Percentiles rank a stretch among this genome's conserved stretches.
Evolutionary conservation across 192 early-diverging fungal species (phyloP).

Genomic region (Chytriomyces hyalinus): DNA sequence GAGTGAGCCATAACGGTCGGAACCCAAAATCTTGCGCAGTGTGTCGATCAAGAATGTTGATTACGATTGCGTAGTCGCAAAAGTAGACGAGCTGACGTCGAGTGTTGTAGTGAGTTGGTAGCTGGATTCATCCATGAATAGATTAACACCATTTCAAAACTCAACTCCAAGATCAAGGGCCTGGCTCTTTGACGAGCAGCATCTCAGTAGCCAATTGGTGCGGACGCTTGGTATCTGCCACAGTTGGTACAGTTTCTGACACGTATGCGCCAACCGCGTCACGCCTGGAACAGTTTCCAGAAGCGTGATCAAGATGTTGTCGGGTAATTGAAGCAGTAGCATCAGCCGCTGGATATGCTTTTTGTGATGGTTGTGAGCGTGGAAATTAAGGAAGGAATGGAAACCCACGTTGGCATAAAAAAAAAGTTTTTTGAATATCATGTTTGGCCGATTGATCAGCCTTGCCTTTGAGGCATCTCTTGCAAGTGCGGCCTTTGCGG

Average conservation of each 20-base stretch:
- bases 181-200: conserved; percentile 6
- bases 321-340: background rate
- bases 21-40: background rate
- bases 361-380: too few relatives aligned
- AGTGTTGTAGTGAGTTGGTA: too few relatives aligned
- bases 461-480: conserved; percentile 45
- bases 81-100: background rate
- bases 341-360: background rate
- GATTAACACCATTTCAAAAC: too few relatives aligned
- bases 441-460: conserved; percentile 36
- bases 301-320: background rate
- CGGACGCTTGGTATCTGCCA: conserved; percentile 9
- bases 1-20: background rate
- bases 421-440: background rate
- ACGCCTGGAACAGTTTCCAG: conserved; percentile 10
- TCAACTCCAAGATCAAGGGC: conserved; percentile 8
- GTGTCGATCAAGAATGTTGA: conserved; percentile 12
- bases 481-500: conserved; percentile 45
- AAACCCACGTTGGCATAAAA: background rate
- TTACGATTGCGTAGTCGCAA: conserved; percentile 15
- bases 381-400: too few relatives aligned
- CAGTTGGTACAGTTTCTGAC: background rate
- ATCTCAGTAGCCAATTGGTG: conserved; percentile 21
- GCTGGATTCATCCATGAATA: too few relatives aligned
- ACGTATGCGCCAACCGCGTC: background rate